A percentile compares a stretch with the other conserved stretches of the same genome.
Conservation (phyloP, 495 filamentous ascomycete species). For the Trichocladium uniseriatum region DNA sequence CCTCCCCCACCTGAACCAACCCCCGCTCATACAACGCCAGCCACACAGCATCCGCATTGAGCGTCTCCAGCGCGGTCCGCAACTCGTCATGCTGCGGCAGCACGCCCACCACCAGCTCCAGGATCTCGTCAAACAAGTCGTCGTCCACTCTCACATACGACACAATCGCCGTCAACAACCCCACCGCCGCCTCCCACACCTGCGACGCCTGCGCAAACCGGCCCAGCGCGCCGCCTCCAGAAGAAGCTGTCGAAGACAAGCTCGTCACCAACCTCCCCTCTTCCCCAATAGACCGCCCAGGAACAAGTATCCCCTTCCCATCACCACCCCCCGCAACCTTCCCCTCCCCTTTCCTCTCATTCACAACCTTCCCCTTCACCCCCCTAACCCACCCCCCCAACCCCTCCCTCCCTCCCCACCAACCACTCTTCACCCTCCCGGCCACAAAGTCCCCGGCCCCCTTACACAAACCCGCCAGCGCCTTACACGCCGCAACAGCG, state of each 20-base stretch:
- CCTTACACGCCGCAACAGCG: conserved; percentile 55
- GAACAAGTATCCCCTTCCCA: conserved; percentile 21
- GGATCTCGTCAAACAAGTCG: conserved; percentile 58
- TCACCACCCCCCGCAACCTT: conserved; percentile 21
- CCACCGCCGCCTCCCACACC: conserved; percentile 50
- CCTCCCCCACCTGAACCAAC: conserved; percentile 22
- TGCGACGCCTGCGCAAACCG: conserved; percentile 45
- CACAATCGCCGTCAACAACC: conserved; percentile 45
- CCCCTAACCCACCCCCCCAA: conserved; percentile 36
- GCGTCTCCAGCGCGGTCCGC: conserved; percentile 42
- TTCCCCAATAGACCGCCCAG: conserved; percentile 17
- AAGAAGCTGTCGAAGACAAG: conserved; percentile 17
- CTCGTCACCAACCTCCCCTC: conserved; percentile 18
- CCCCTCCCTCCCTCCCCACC: conserved; percentile 41
- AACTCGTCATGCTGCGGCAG: conserved; percentile 41
- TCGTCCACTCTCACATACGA: conserved; percentile 49
- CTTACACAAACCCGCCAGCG: conserved; percentile 51
- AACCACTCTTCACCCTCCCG: conserved; percentile 59
- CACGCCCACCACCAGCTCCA: conserved; percentile 48
- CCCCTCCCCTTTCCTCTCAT: conserved; percentile 27
- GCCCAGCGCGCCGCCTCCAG: conserved; percentile 29
- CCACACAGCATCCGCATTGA: conserved; percentile 70
- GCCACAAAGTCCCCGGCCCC: conserved; percentile 74
- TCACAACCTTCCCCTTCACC: conserved; percentile 23
- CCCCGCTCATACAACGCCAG: conserved; percentile 42